A percentile compares a stretch with the other conserved stretches of the same genome.
phyloP scores from a whole-genome alignment of 2,329 filamentous ascomycete species.

The Rhynchosporium agropyri region DNA sequence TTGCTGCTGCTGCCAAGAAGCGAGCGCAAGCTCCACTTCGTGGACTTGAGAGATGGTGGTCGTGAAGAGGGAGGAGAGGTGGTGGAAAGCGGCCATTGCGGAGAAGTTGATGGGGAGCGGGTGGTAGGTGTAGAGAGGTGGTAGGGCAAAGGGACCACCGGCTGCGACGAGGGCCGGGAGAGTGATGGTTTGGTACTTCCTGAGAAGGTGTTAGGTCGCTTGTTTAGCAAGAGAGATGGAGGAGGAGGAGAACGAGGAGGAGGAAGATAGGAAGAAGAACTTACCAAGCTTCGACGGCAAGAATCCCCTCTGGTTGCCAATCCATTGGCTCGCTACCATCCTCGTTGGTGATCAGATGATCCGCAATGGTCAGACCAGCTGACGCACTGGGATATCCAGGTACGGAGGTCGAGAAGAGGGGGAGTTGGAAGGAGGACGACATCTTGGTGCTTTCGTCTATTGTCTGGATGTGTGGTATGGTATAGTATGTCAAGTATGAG shows the following conservation, averaged over 20 bases:
- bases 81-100: not conserved
- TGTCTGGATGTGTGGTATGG: not conserved
- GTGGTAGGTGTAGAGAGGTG: not conserved
- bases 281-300: not conserved
- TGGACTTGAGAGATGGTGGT: not conserved
- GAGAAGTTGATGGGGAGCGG: not conserved
- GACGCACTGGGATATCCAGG: not conserved
- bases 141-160: slow-evolving; percentile 1
- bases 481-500: slow-evolving; percentile 5
- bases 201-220: not conserved
- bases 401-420: not conserved
- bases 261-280: not conserved
- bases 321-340: not conserved
- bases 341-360: not conserved
- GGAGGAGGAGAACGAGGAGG: not conserved
- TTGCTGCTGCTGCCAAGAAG: not conserved
- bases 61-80: not conserved
- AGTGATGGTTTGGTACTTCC: not conserved
- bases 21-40: not conserved
- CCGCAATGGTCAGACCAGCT: not conserved
- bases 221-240: too few relatives aligned
- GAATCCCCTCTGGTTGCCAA: not conserved
- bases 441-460: not conserved
- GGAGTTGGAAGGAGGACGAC: not conserved
- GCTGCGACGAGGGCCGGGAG: not conserved